Conservation (phyloP, 805 yeast species). For the Wickerhamiella kazuoi region DNA sequence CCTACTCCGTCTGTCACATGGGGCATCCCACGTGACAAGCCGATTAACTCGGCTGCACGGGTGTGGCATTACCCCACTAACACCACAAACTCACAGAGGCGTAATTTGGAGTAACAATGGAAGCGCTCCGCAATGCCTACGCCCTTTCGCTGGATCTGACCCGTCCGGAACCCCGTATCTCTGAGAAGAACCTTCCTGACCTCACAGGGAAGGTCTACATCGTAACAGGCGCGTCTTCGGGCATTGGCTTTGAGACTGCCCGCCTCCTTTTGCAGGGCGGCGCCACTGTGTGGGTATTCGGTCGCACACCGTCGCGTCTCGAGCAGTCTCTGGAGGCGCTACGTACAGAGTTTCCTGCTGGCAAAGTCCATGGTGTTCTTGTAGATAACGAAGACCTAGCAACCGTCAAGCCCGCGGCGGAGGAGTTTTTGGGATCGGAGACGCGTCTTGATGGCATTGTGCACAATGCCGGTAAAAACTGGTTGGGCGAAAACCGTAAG, state of each 20-base stretch:
- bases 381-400: constrained; percentile 24
- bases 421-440: constrained; percentile 15
- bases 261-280: constrained; percentile 13
- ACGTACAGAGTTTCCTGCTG: constrained; percentile 14
- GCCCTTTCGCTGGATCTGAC: neutral
- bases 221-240: constrained; percentile 16
- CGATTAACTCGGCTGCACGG: too few relatives aligned
- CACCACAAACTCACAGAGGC: too few relatives aligned
- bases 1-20: too few relatives aligned
- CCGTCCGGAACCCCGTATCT: neutral
- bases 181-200: constrained; percentile 17
- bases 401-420: constrained; percentile 25
- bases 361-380: constrained; percentile 8
- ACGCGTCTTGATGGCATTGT: constrained; percentile 21
- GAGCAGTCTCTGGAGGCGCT: constrained; percentile 18
- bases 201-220: constrained; percentile 21
- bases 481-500: constrained; percentile 8
- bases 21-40: too few relatives aligned
- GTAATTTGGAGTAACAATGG: too few relatives aligned
- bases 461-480: constrained; percentile 21
- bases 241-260: constrained; percentile 15
- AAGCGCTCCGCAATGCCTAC: neutral
- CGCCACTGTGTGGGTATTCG: constrained; percentile 25
- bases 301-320: constrained; percentile 24
- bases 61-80: too few relatives aligned